Evolutionary conservation across 2,329 filamentous ascomycete genomes (phyloP).

Genomic region (Aspergillus piperis): DNA sequence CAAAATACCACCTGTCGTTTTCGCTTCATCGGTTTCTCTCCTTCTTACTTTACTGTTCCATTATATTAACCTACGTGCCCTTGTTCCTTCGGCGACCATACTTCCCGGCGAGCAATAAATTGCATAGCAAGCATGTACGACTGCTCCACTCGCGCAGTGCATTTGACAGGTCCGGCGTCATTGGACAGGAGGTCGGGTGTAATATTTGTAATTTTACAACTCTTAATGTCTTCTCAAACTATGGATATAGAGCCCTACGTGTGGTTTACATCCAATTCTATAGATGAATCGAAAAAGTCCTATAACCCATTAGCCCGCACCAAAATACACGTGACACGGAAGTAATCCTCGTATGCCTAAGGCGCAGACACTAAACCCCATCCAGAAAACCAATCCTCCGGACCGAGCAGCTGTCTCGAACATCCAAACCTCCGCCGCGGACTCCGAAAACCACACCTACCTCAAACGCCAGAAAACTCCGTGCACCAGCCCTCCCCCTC

Average conservation of each 20-base stretch:
- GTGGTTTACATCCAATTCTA: neutral
- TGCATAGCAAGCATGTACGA: neutral
- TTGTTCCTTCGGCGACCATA: neutral
- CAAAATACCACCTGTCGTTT: constrained; percentile 6
- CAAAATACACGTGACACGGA: constrained; percentile 11
- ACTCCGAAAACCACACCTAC: neutral
- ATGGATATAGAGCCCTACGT: neutral
- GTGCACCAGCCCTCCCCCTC: constrained; percentile 1
- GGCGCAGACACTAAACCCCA: constrained; percentile 22
- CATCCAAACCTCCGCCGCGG: constrained; percentile 9
- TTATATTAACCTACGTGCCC: neutral
- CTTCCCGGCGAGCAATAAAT: neutral
- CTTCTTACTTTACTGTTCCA: constrained; percentile 9
- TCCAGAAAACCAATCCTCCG: constrained; percentile 6
- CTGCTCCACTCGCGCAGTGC: neutral
- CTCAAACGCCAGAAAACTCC: constrained; percentile 6
- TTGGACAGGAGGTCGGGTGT: constrained; percentile 16
- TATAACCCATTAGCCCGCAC: neutral
- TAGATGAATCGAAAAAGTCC: neutral
- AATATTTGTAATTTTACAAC: constrained; percentile 26
- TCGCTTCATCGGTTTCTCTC: constrained; percentile 1
- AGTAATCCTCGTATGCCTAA: neutral
- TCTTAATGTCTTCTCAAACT: constrained; percentile 4
- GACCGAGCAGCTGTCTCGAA: constrained; percentile 17
- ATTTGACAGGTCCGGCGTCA: constrained; percentile 9